Conservation (phyloP, 805 yeast genomes). For the Danielozyma ontarioensis region DNA sequence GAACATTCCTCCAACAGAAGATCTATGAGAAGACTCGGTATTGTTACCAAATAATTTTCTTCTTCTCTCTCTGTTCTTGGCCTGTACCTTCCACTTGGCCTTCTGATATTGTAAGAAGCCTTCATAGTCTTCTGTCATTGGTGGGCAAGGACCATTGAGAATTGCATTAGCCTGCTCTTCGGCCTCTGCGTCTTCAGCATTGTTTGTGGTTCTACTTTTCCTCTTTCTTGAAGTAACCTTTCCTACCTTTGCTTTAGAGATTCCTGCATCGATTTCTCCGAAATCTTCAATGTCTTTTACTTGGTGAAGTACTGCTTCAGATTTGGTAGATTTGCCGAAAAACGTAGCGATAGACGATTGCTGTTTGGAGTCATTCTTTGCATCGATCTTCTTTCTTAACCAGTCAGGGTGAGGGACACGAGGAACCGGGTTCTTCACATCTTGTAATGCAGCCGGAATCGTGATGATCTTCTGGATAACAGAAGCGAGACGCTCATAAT, state of each 20-base stretch:
- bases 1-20: slow-evolving; percentile 63
- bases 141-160: slow-evolving; percentile 54
- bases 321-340: slow-evolving; percentile 42
- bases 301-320: slow-evolving; percentile 32
- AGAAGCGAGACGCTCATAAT: slow-evolving; percentile 83
- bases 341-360: slow-evolving; percentile 63
- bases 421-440: slow-evolving; percentile 86
- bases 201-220: slow-evolving; percentile 21
- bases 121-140: slow-evolving; percentile 59
- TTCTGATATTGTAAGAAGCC: slow-evolving; percentile 73
- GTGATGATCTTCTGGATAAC: slow-evolving; percentile 93
- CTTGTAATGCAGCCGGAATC: slow-evolving; percentile 95
- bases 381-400: slow-evolving; percentile 63
- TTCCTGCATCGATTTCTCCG: slow-evolving; percentile 31
- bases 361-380: slow-evolving; percentile 60
- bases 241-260: slow-evolving; percentile 32
- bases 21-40: slow-evolving; percentile 46
- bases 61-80: slow-evolving; percentile 67
- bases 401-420: slow-evolving; percentile 92
- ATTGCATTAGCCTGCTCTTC: slow-evolving; percentile 47
- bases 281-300: slow-evolving; percentile 68
- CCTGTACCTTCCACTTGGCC: slow-evolving; percentile 80
- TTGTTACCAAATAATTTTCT: slow-evolving; percentile 72
- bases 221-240: slow-evolving; percentile 47
- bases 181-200: slow-evolving; percentile 30